Percentiles rank a stretch among this genome's conserved stretches.
phyloP scores from a whole-genome alignment of 78 protist species.

The Ministeria vibrans region DNA sequence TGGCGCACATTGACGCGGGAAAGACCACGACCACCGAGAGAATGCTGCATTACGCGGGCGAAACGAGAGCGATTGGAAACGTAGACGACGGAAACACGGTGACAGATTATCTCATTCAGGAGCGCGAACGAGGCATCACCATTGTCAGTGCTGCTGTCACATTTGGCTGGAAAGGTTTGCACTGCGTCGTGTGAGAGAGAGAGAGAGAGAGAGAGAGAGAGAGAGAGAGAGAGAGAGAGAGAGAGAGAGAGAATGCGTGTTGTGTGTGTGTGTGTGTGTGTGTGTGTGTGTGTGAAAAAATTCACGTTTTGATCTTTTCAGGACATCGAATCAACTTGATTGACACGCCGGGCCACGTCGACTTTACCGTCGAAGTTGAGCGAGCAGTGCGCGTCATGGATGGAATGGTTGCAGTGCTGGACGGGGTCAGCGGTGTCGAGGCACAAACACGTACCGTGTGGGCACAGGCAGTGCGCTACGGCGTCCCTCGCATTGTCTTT shows the following conservation, averaged over 20 bases:
- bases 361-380: constrained; percentile 90
- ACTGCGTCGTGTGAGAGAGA: no score
- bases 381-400: constrained; percentile 70
- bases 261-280: no score
- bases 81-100: constrained; percentile 86
- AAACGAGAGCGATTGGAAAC: constrained; percentile 16
- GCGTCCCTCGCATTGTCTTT: constrained; percentile 77
- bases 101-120: constrained; percentile 80
- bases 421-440: constrained; percentile 87
- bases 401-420: constrained; percentile 77
- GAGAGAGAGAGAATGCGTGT: no score
- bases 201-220: no score
- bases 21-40: constrained; percentile 90
- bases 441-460: constrained; percentile 80
- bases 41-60: constrained; percentile 78
- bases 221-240: no score
- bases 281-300: not conserved
- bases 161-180: constrained; percentile 71
- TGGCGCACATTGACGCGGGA: constrained; percentile 95
- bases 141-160: constrained; percentile 76
- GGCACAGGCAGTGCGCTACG: constrained; percentile 53
- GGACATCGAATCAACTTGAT: constrained; percentile 59
- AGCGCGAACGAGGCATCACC: constrained; percentile 90
- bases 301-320: no score
- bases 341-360: constrained; percentile 98